Percentiles rank a stretch among this genome's conserved stretches.
Conservation (phyloP, 306 rosid species). For the Trichosanthes truncata region DNA sequence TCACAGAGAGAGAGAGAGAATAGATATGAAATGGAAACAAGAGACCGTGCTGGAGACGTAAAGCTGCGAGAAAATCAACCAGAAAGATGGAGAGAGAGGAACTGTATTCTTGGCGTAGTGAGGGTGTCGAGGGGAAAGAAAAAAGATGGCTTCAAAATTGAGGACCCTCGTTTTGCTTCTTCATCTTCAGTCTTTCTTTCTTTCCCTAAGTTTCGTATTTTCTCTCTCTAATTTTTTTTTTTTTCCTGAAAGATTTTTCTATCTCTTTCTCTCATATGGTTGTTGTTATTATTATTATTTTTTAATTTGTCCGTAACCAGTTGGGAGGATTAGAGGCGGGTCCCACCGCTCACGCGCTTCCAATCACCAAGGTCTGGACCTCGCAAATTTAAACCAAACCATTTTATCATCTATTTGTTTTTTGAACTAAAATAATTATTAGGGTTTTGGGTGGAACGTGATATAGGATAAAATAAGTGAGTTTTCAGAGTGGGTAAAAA, state of each 20-base stretch:
- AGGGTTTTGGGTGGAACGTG: too few relatives aligned
- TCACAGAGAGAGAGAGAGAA: background rate
- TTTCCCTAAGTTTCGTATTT: background rate
- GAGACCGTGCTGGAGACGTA: slow-evolving; percentile 3
- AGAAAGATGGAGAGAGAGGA: background rate
- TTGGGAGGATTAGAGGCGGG: background rate
- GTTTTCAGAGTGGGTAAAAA: too few relatives aligned
- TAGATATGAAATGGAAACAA: background rate
- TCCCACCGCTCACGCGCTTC: background rate
- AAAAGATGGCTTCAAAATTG: background rate
- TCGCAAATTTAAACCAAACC: too few relatives aligned
- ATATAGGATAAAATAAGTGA: too few relatives aligned
- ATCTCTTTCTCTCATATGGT: background rate
- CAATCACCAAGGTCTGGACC: too few relatives aligned
- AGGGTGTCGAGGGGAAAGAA: background rate
- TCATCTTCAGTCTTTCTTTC: background rate
- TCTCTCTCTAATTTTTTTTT: background rate
- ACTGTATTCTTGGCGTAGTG: slow-evolving; percentile 5
- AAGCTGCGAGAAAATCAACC: slow-evolving; percentile 2
- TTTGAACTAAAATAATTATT: too few relatives aligned
- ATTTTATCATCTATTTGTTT: too few relatives aligned
- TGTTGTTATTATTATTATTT: background rate
- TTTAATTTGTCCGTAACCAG: background rate
- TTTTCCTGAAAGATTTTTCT: too few relatives aligned
- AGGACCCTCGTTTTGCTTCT: background rate